Base-by-base conservation (phyloP, 331 rosid genomes). In the Cydonia oblonga region DNA sequence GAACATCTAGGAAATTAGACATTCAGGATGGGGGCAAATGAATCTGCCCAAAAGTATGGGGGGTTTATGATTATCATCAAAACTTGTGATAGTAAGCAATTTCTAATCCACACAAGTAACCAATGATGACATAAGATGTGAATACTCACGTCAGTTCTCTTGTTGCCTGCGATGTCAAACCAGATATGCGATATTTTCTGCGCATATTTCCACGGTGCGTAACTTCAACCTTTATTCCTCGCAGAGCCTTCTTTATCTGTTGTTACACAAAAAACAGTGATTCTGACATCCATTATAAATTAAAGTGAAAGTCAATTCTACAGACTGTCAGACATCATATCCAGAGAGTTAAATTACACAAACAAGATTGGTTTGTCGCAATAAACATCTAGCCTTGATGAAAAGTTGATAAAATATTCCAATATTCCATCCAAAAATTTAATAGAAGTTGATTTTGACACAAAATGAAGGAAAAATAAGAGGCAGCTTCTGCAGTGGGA, bases 181-280 rank as follows among this genome's bases (percentile, higher is more conserved):
- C 96, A 68, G 96, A 83, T 35, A 95, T 95, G 8, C 99, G 93
- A 64, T 95, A 95, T 53, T 89, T 95, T 57, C 99, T 83, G 54
- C 99, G 86, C 97, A 95, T 91, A 35, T 90, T 88, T 12, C 96
- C 99, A 16, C 99, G 91, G 38, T 95, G 99, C 6, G 97, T 95
- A 22, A 95, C 99, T 77, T 95, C 99, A 78, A 95, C 99, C 84
- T 86, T 95, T 69, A 95, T 91, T 19, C 99, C 99, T 1, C 99
- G 89, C 2, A 95, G 84, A 6, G 99, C 99, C 76, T 91, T 95
- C 75, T 95, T 95, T 1, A 95, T 95, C 99, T 95, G 86, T 66
- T 61, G 69, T 54, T 23, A 58, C 52, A 64, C 33, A 56, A 70
- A 35, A 64, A 38, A 29, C 32, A 30, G 56, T 70, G 35, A 70